Percentiles rank a stretch among this genome's conserved stretches.
Evolutionary conservation across 2,329 filamentous ascomycete genomes (phyloP).

Genomic region (Seiridium unicorne): DNA sequence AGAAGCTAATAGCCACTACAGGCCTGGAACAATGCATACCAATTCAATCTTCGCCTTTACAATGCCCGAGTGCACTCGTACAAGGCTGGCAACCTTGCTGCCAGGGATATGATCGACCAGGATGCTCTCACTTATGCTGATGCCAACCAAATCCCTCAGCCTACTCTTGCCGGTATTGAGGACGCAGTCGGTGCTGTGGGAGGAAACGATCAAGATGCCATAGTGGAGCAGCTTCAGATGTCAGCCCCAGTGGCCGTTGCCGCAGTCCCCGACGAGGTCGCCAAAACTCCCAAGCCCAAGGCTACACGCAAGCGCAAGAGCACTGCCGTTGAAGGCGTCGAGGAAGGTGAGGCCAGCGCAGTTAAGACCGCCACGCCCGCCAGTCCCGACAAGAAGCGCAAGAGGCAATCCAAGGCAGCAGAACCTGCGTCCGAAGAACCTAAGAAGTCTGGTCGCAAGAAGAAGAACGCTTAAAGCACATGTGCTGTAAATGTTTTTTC

Average conservation of each 20-base stretch:
- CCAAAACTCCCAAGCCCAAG: constrained; percentile 59
- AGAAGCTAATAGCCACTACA: constrained; percentile 14
- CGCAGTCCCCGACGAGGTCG: constrained; percentile 37
- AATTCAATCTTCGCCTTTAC: constrained; percentile 66
- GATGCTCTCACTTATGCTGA: constrained; percentile 62
- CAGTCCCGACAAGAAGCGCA: constrained; percentile 64
- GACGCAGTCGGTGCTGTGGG: constrained; percentile 33
- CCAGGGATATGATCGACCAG: constrained; percentile 60
- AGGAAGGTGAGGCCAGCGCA: constrained; percentile 38
- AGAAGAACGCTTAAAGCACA: constrained; percentile 41
- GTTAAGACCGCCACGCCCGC: constrained; percentile 40
- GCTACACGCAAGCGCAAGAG: constrained; percentile 57
- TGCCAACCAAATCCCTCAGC: constrained; percentile 52
- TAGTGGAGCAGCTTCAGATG: constrained; percentile 58
- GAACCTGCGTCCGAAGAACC: constrained; percentile 54
- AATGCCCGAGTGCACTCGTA: constrained; percentile 65
- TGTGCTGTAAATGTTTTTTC: background rate
- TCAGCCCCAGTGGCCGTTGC: constrained; percentile 25
- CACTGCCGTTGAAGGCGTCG: constrained; percentile 40
- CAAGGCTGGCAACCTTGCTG: constrained; percentile 56
- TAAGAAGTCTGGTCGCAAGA: constrained; percentile 60
- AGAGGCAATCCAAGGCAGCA: constrained; percentile 55
- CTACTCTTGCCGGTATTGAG: constrained; percentile 31
- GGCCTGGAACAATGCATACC: constrained; percentile 66
- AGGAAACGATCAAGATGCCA: constrained; percentile 53